These are phyloP conservation scores for Camelina sativa DNA, from an alignment of 345 rosid species.

Conservation along the genomic window DNA sequence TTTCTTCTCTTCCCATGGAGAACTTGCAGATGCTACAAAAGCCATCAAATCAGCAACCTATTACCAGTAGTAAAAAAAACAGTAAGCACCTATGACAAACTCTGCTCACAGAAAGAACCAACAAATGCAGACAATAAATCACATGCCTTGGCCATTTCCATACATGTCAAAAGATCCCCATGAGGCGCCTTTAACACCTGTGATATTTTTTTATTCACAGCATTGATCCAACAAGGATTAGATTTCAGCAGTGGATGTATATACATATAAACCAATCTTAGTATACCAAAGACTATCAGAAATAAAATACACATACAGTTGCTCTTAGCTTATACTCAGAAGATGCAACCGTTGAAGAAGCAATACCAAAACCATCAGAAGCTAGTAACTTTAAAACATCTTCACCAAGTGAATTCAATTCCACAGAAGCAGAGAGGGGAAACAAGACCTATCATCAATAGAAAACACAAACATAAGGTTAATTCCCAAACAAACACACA, in stretches of 20 bases:
- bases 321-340: constrained; percentile 71
- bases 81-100: constrained; percentile 7
- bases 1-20: constrained; percentile 56
- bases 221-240: neutral
- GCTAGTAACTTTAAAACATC: constrained; percentile 61
- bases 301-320: constrained; percentile 54
- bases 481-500: neutral
- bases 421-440: constrained; percentile 70
- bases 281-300: too few relatives aligned
- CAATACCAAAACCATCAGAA: constrained; percentile 46
- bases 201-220: neutral
- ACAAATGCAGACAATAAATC: constrained; percentile 9
- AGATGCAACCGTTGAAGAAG: constrained; percentile 62
- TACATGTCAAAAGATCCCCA: constrained; percentile 76
- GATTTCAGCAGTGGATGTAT: neutral
- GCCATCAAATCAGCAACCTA: constrained; percentile 97
- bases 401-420: constrained; percentile 61
- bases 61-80: constrained; percentile 9
- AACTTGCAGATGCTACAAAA: constrained; percentile 81
- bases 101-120: neutral
- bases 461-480: neutral
- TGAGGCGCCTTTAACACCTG: constrained; percentile 86
- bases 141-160: constrained; percentile 94
- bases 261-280: neutral
- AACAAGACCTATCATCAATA: constrained; percentile 65